A percentile compares a stretch with the other conserved stretches of the same genome.
Evolutionary conservation across 1,284 basidiomycete genomes (phyloP).

Genomic region (Cronartium quercuum): DNA sequence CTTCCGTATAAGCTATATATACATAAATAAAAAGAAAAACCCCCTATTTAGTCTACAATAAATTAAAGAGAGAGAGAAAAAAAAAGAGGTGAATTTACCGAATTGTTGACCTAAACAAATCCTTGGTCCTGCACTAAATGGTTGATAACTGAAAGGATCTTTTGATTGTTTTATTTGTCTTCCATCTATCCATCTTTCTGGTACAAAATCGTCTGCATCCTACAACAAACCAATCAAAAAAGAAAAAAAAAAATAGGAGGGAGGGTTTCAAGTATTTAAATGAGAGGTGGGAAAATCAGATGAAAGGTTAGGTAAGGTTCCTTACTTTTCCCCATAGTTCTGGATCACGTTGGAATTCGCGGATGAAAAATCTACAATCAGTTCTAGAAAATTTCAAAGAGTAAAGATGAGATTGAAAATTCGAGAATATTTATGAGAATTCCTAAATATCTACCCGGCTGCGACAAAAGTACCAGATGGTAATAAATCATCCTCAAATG

Average conservation of each 20-base stretch:
- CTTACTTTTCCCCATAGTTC: conserved; percentile 50
- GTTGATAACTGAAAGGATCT: conserved; percentile 40
- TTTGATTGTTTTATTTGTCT: conserved; percentile 8
- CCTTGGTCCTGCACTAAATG: conserved; percentile 40
- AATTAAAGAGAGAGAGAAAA: neutral
- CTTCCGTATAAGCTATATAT: conserved; percentile 58
- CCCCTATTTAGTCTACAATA: neutral
- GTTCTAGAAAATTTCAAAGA: conserved; percentile 57
- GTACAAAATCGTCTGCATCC: conserved; percentile 64
- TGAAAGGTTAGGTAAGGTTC: conserved; percentile 52
- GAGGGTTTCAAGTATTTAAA: neutral
- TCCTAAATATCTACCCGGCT: conserved; percentile 20
- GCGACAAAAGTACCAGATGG: conserved; percentile 46
- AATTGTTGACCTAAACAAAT: conserved; percentile 64
- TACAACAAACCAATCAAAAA: conserved; percentile 50
- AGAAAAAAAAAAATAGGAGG: conserved; percentile 54
- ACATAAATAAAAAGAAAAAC: neutral
- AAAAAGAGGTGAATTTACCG: conserved; percentile 44
- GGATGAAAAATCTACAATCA: conserved; percentile 55
- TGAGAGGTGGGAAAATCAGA: neutral
- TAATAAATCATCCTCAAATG: conserved; percentile 49
- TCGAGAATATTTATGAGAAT: neutral
- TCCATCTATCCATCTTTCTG: conserved; percentile 54
- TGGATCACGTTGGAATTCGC: conserved; percentile 42
- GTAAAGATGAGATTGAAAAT: neutral